Percentiles rank a stretch among this genome's conserved stretches.
Evolutionary conservation across 2,329 filamentous ascomycete species (phyloP).

Genomic region (Rutstroemia sp.): DNA sequence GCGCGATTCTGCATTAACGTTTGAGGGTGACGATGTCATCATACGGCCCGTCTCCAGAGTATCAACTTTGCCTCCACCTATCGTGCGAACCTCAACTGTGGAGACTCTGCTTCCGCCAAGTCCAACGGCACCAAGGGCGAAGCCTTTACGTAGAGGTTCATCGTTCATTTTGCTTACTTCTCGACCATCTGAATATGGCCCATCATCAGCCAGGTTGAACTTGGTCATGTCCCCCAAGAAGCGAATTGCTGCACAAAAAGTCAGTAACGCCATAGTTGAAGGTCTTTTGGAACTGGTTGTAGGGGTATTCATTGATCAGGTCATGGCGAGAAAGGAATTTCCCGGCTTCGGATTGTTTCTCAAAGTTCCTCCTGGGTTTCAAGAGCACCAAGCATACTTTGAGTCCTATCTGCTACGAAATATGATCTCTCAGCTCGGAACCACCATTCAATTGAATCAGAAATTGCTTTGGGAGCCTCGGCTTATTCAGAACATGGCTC

Average conservation of each 20-base stretch:
- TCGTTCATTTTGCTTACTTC: slow-evolving; percentile 86
- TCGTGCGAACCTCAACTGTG: slow-evolving; percentile 65
- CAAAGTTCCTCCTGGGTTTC: slow-evolving; percentile 85
- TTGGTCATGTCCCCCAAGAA: slow-evolving; percentile 54
- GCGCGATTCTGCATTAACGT: slow-evolving; percentile 70
- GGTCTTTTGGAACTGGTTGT: slow-evolving; percentile 71
- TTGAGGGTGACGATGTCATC: slow-evolving; percentile 79
- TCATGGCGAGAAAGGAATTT: slow-evolving; percentile 84
- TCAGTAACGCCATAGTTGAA: slow-evolving; percentile 66
- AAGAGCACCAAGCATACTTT: slow-evolving; percentile 92
- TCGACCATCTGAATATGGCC: slow-evolving; percentile 49
- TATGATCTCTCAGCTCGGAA: slow-evolving; percentile 63
- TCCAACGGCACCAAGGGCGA: slow-evolving; percentile 39
- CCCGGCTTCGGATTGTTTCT: slow-evolving; percentile 76
- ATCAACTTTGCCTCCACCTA: slow-evolving; percentile 55
- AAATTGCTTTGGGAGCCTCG: slow-evolving; percentile 71
- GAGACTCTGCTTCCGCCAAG: slow-evolving; percentile 41
- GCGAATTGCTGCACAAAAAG: slow-evolving; percentile 40
- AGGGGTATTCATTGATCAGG: slow-evolving; percentile 75
- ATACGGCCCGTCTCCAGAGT: slow-evolving; percentile 49
- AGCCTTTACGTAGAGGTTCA: slow-evolving; percentile 69
- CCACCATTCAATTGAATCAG: slow-evolving; percentile 62
- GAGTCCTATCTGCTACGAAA: slow-evolving; percentile 81
- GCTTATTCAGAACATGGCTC: slow-evolving; percentile 77
- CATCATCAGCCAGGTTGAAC: slow-evolving; percentile 55